A percentile compares a stretch with the other conserved stretches of the same genome.
Evolutionary conservation across 768 basidiomycete species (phyloP).

Genomic region (Lactifluus piperatus): DNA sequence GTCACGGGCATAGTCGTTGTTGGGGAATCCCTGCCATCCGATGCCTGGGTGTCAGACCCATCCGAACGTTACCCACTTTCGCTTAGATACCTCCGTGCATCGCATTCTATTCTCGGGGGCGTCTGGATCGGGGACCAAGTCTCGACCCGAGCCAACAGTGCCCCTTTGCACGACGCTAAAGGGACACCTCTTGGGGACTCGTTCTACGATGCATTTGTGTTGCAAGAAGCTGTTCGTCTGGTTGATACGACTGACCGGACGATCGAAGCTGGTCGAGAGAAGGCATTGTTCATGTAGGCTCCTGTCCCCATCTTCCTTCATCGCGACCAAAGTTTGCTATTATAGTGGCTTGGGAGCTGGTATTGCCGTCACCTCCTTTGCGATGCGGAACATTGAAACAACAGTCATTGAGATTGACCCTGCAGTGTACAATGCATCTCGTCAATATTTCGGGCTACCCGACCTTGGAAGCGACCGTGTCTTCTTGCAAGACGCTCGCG

Average conservation of each 20-base stretch:
- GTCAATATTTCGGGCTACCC: conserved; percentile 69
- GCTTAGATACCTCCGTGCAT: conserved; percentile 41
- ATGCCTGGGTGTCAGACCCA: neutral
- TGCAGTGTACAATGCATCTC: conserved; percentile 77
- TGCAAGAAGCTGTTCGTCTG: conserved; percentile 80
- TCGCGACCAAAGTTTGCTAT: conserved; percentile 2
- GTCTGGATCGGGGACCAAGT: conserved; percentile 65
- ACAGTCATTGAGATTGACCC: conserved; percentile 94
- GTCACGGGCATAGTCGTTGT: conserved; percentile 80
- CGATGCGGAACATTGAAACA: conserved; percentile 56
- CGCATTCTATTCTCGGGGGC: conserved; percentile 51
- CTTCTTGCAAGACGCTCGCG: conserved; percentile 67
- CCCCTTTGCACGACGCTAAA: conserved; percentile 41
- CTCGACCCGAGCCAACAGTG: conserved; percentile 21
- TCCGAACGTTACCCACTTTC: conserved; percentile 24
- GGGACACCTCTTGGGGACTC: conserved; percentile 60
- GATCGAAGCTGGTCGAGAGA: conserved; percentile 33
- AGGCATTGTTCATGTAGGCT: conserved; percentile 65
- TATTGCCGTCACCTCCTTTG: conserved; percentile 68
- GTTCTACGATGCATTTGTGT: conserved; percentile 73
- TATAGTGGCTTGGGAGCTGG: conserved; percentile 83
- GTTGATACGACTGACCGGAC: conserved; percentile 42
- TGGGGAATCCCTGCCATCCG: conserved; percentile 51
- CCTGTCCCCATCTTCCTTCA: neutral
- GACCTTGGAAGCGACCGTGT: conserved; percentile 51